Evolutionary conservation across 768 basidiomycete species (phyloP).

Genomic region (Holtermannia corniformis): DNA sequence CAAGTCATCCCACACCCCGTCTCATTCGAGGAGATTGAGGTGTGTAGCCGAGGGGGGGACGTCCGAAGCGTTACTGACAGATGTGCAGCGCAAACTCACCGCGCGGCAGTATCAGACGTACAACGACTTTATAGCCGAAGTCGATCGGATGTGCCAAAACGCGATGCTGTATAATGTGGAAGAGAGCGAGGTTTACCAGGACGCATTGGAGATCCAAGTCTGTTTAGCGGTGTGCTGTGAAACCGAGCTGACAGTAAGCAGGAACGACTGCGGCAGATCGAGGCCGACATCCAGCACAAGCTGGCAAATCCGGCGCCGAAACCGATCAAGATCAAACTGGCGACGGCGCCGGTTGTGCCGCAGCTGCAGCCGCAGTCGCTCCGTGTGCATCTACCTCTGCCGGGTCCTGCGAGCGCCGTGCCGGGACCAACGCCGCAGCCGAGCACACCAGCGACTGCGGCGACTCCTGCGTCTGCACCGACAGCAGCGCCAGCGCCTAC

Average conservation of each 20-base stretch:
- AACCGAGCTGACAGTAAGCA: neutral
- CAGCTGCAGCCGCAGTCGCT: neutral
- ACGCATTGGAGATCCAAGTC: constrained; percentile 35
- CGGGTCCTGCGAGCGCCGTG: neutral
- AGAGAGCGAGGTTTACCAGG: constrained; percentile 43
- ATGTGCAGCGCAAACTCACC: constrained; percentile 62
- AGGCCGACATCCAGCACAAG: neutral
- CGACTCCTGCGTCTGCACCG: no score
- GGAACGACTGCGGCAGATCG: neutral
- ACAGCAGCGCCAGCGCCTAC: constrained; percentile 4
- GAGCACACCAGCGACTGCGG: no score
- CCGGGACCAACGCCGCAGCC: neutral
- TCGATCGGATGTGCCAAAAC: constrained; percentile 83
- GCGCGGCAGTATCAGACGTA: constrained; percentile 63
- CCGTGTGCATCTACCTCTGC: neutral
- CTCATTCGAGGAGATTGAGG: constrained; percentile 77
- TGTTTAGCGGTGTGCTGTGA: constrained; percentile 4
- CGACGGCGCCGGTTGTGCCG: neutral
- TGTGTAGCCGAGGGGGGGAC: constrained; percentile 57
- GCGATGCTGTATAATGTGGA: constrained; percentile 82
- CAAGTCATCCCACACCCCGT: constrained; percentile 67
- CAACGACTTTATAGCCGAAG: constrained; percentile 69
- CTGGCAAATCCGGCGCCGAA: neutral
- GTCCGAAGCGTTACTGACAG: constrained; percentile 62
- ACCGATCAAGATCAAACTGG: neutral